These are phyloP conservation scores for Chlorella sp. DNA, from an alignment of 139 green algal species.

Conservation along the genomic window DNA sequence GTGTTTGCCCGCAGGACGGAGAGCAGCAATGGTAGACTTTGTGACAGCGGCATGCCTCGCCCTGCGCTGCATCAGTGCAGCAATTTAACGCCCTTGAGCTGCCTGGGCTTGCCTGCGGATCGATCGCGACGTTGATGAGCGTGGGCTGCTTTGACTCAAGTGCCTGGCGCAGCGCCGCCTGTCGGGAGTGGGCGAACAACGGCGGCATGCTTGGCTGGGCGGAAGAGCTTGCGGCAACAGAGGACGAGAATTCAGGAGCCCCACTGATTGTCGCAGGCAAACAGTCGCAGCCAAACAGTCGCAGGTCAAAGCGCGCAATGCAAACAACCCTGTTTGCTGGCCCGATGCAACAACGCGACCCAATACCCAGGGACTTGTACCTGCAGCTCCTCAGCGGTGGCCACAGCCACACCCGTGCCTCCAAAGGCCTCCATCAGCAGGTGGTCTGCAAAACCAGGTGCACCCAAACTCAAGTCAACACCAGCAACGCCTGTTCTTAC, in stretches of 20 bases:
- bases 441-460: too few relatives aligned
- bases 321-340: not conserved
- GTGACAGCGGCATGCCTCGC: too few relatives aligned
- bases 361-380: not conserved
- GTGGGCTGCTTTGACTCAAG: conserved; percentile 49
- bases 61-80: too few relatives aligned
- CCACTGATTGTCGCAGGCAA: too few relatives aligned
- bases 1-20: too few relatives aligned
- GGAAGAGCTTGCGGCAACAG: too few relatives aligned
- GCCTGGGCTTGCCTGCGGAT: conserved; percentile 78
- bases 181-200: not conserved
- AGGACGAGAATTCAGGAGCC: too few relatives aligned
- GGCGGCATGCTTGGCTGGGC: not conserved
- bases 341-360: not conserved
- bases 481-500: too few relatives aligned
- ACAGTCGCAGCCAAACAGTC: not conserved
- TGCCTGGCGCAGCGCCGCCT: conserved; percentile 43
- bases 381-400: conserved; percentile 53
- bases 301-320: not conserved
- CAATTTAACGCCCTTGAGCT: too few relatives aligned
- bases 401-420: conserved; percentile 52
- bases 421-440: conserved; percentile 77
- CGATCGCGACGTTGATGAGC: conserved; percentile 75
- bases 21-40: too few relatives aligned
- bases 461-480: too few relatives aligned